These are phyloP conservation scores for Solanum gandarillasii DNA, from an alignment of 257 asterid genomes.

Conservation along the genomic window DNA sequence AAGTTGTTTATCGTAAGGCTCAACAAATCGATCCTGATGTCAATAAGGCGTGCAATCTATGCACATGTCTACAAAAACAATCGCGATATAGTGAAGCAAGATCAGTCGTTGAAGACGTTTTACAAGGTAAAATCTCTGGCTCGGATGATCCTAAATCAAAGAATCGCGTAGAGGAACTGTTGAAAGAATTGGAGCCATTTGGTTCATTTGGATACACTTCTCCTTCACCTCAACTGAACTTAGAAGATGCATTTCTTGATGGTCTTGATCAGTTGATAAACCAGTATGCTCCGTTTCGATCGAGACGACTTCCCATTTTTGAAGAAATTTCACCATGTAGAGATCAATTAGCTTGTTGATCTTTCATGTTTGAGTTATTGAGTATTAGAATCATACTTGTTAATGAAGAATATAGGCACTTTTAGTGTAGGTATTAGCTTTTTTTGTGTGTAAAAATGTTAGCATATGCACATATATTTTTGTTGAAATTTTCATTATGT, in stretches of 20 bases:
- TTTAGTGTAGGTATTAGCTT: neutral
- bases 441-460: neutral
- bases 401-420: neutral
- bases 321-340: conserved; percentile 71
- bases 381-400: neutral
- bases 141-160: conserved; percentile 50
- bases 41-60: conserved; percentile 75
- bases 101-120: conserved; percentile 42
- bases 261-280: conserved; percentile 68
- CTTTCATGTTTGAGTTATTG: neutral
- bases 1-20: conserved; percentile 58
- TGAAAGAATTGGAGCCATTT: conserved; percentile 33
- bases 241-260: conserved; percentile 49
- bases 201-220: conserved; percentile 1
- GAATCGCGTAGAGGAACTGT: conserved; percentile 42
- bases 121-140: conserved; percentile 37
- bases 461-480: neutral
- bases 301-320: conserved; percentile 80
- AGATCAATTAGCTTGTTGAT: conserved; percentile 88
- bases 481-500: neutral
- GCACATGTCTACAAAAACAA: conserved; percentile 60
- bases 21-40: conserved; percentile 74
- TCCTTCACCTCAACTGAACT: conserved; percentile 7
- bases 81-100: conserved; percentile 50
- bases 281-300: conserved; percentile 48